A percentile compares a stretch with the other conserved stretches of the same genome.
These are phyloP conservation scores for Nemania bipapillata DNA, from an alignment of 2,329 filamentous ascomycete species.

Conservation along the genomic window DNA sequence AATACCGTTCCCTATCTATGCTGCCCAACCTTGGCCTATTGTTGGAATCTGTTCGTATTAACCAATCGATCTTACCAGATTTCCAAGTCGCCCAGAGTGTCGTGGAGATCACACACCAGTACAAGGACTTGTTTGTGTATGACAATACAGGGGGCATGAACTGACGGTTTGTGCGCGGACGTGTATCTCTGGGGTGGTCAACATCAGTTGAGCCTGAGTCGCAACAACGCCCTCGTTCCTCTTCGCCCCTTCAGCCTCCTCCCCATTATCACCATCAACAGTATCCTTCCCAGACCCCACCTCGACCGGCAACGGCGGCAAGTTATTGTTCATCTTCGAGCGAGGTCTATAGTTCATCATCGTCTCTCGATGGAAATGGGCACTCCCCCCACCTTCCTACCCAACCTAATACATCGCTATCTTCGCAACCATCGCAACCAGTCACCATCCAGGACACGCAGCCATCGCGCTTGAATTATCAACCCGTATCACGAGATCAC, in stretches of 20 bases:
- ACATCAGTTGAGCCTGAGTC: slow-evolving; percentile 34
- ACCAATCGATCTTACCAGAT: slow-evolving; percentile 62
- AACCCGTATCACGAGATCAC: slow-evolving; percentile 26
- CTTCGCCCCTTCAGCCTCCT: slow-evolving; percentile 16
- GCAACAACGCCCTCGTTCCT: slow-evolving; percentile 32
- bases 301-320: slow-evolving; percentile 31
- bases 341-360: slow-evolving; percentile 32
- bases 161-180: slow-evolving; percentile 51
- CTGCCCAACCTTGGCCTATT: not conserved
- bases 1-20: not conserved
- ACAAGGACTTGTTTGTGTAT: slow-evolving; percentile 81
- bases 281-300: slow-evolving; percentile 9
- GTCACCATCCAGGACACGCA: slow-evolving; percentile 34
- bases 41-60: slow-evolving; percentile 23
- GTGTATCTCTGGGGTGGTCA: slow-evolving; percentile 57
- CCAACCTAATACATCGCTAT: slow-evolving; percentile 25
- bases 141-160: slow-evolving; percentile 56
- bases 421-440: slow-evolving; percentile 37
- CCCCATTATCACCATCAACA: slow-evolving; percentile 12
- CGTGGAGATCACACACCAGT: slow-evolving; percentile 84
- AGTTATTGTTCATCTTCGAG: slow-evolving; percentile 37
- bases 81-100: slow-evolving; percentile 79
- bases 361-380: slow-evolving; percentile 18
- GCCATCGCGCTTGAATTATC: slow-evolving; percentile 23
- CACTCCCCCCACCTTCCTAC: slow-evolving; percentile 20